Evolutionary conservation across 345 rosid species (phyloP), one percentile per base, ranked within the genome.

Genomic region (Syzygium aromaticum): DNA sequence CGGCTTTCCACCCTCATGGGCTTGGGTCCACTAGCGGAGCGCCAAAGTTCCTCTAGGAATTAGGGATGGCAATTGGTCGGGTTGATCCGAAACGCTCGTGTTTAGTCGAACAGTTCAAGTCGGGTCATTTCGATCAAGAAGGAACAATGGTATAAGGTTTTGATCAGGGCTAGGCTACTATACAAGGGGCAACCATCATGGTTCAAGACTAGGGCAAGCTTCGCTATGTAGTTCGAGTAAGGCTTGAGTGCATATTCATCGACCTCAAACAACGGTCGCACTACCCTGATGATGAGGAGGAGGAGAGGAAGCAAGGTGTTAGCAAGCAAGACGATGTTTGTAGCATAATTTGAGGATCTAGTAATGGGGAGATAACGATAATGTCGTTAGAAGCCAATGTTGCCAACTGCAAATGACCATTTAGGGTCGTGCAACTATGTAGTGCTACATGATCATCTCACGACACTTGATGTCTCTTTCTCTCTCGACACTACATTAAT

Each of bases 381-480:
- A 61, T n/a, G 9, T n/a, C 1, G 1, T n/a, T 6, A 0, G 28
- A 3, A 52, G 17, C 16, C 54, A 52, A 15, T 14, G 17, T 13
- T 4, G 54, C 54, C 54, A 14, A 52, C 2, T 52, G 54, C 6
- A 52, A 52, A 52, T 5, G 33, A 59, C 67, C 30, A 5, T 59
- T 59, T 59, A 59, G 16, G 16, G 8, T 27, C 14, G 8, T 59
- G 16, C 8, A 1, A 59, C 33, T 11, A 59, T 59, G n/a, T 27
- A 13, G 10, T n/a, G 73, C 5, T n/a, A 6, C 38, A 61, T 13
- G 33, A 1, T 13, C 14, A 33, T 61, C 33, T 13, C 73, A n/a
- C 0, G 0, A n/a, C 19, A 0, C 4, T 61, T 13, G 1, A 6
- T 6, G 0, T 1, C 38, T 61, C 15, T 16, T 61, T n/a, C 73